phyloP scores from a whole-genome alignment of 2,329 filamentous ascomycete species.

The Clarireedia paspali region DNA sequence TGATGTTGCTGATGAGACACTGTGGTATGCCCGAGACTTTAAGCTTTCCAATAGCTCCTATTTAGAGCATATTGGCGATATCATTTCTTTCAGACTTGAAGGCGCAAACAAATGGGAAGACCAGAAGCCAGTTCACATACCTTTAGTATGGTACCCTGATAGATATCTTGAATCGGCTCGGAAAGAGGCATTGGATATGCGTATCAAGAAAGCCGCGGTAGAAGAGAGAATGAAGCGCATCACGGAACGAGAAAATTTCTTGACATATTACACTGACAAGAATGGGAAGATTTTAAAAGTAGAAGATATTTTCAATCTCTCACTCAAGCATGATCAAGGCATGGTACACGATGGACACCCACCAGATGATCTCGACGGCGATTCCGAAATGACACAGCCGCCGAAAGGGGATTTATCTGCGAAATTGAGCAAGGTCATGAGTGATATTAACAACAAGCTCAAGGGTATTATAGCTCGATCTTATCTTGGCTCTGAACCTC shows the following conservation, averaged over 20 bases:
- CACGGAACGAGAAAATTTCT: constrained; percentile 20
- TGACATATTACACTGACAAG: constrained; percentile 19
- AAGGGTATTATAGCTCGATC: constrained; percentile 15
- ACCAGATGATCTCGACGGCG: not conserved
- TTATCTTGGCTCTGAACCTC: not conserved
- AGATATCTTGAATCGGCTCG: constrained; percentile 41
- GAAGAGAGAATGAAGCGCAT: constrained; percentile 25
- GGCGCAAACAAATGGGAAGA: constrained; percentile 33
- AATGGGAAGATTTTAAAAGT: constrained; percentile 23
- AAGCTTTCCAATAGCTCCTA: constrained; percentile 23
- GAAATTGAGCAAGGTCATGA: constrained; percentile 24
- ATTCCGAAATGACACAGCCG: constrained; percentile 5
- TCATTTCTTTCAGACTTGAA: constrained; percentile 40
- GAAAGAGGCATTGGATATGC: constrained; percentile 39
- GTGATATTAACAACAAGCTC: constrained; percentile 29
- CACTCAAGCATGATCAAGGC: constrained; percentile 26
- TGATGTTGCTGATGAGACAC: constrained; percentile 27
- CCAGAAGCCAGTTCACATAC: constrained; percentile 41
- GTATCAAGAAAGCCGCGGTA: constrained; percentile 21
- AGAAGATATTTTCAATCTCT: constrained; percentile 24
- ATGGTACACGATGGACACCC: not conserved
- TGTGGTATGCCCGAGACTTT: constrained; percentile 22
- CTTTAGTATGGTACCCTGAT: constrained; percentile 45
- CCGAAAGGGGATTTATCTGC: constrained; percentile 18
- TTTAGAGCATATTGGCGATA: constrained; percentile 36